These are phyloP conservation scores for Cladophialophora psammophila DNA, from an alignment of 2,329 filamentous ascomycete genomes.

Conservation along the genomic window DNA sequence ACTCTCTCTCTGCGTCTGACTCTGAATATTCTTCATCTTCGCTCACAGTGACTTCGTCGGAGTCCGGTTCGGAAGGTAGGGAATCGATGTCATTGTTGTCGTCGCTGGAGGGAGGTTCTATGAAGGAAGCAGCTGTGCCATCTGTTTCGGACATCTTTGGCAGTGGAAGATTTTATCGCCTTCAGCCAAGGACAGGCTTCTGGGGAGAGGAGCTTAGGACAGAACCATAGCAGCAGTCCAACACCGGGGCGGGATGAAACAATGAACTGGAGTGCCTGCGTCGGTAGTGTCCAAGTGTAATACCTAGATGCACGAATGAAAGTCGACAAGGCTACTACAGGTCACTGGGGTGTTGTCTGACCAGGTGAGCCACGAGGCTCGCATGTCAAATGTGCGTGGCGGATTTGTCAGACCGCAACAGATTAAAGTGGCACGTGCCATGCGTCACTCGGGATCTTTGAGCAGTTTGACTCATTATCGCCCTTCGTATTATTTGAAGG, in stretches of 20 bases:
- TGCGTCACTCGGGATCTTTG: constrained; percentile 17
- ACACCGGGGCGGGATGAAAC: not conserved
- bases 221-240: not conserved
- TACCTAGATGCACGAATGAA: not conserved
- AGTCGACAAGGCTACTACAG: constrained; percentile 6
- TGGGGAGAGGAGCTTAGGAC: not conserved
- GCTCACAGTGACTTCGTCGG: constrained; percentile 58
- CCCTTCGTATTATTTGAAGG: constrained; percentile 5
- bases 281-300: not conserved
- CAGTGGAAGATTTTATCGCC: constrained; percentile 12
- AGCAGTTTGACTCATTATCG: constrained; percentile 29
- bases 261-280: constrained; percentile 4
- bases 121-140: constrained; percentile 42
- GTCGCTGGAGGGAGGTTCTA: constrained; percentile 39
- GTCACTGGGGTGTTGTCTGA: constrained; percentile 12
- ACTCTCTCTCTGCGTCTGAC: constrained; percentile 91
- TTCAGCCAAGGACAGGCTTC: constrained; percentile 8
- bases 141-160: constrained; percentile 34
- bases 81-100: constrained; percentile 54
- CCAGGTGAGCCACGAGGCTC: not conserved
- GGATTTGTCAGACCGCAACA: constrained; percentile 8
- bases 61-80: constrained; percentile 56
- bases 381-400: not conserved
- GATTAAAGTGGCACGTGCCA: constrained; percentile 25
- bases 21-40: constrained; percentile 67